Conservation (phyloP, 345 rosid genomes). For the Durio zibethinus region DNA sequence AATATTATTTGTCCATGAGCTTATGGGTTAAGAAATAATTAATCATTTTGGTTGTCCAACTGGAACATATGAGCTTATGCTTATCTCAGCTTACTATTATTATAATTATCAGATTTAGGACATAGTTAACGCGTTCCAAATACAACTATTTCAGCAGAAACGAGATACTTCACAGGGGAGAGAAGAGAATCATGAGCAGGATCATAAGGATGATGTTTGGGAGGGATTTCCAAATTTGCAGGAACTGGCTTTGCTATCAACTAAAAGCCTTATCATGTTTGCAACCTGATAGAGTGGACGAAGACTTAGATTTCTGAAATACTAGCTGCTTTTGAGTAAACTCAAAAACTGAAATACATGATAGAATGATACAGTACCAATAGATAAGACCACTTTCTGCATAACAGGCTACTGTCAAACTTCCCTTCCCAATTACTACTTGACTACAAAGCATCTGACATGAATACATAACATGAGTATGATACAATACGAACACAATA, state of each 20-base stretch:
- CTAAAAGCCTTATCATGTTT: slow-evolving; percentile 84
- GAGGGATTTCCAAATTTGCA: slow-evolving; percentile 86
- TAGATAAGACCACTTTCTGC: not conserved
- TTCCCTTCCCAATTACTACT: not conserved
- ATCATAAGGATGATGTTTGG: slow-evolving; percentile 91
- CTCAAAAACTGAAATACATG: not conserved
- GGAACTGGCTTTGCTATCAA: slow-evolving; percentile 86
- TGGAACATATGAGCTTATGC: not conserved
- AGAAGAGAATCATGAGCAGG: slow-evolving; percentile 92
- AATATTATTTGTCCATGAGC: not conserved
- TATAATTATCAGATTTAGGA: not conserved
- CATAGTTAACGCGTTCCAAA: slow-evolving; percentile 52
- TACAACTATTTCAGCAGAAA: slow-evolving; percentile 80
- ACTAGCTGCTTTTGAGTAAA: not conserved
- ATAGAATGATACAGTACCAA: not conserved
- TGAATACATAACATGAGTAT: too few relatives aligned
- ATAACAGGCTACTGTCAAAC: not conserved
- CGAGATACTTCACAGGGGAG: slow-evolving; percentile 84
- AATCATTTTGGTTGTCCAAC: not conserved
- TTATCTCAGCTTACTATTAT: not conserved
- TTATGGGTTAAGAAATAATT: not conserved
- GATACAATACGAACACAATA: too few relatives aligned
- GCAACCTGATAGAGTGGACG: slow-evolving; percentile 55
- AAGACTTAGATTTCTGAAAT: not conserved
- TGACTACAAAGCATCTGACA: not conserved